phyloP scores from a whole-genome alignment of 495 filamentous ascomycete species.

The Bacidia rubella region DNA sequence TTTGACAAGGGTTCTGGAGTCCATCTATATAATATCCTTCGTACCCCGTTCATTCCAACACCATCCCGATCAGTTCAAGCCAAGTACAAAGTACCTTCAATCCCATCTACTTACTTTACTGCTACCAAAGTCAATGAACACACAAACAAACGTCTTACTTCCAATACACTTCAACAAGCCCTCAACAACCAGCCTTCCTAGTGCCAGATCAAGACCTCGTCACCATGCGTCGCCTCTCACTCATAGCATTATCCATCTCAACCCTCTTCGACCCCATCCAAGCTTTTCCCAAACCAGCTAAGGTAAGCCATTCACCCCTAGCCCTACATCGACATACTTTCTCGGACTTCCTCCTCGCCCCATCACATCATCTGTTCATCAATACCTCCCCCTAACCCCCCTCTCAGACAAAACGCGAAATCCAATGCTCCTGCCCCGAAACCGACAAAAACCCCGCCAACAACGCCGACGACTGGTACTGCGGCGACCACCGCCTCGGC shows the following conservation, averaged over 20 bases:
- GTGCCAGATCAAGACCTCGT: neutral
- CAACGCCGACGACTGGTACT: neutral
- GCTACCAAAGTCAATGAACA: neutral
- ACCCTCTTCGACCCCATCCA: neutral
- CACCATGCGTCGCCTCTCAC: neutral
- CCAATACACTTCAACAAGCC: neutral
- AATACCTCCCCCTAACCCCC: neutral
- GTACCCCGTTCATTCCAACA: neutral
- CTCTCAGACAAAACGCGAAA: neutral
- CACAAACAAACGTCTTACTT: neutral
- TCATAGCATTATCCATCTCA: neutral
- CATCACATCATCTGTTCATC: neutral
- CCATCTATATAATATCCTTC: neutral
- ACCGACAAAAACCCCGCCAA: neutral
- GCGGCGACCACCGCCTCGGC: neutral
- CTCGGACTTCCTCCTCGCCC: neutral
- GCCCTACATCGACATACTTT: neutral
- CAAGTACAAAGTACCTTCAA: neutral
- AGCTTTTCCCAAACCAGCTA: too few species aligned
- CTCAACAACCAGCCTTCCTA: neutral
- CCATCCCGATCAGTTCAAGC: neutral
- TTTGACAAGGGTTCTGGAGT: neutral
- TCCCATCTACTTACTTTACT: neutral
- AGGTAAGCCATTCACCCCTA: neutral
- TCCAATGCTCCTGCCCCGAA: neutral